Percentiles rank a stretch among this genome's conserved stretches.
phyloP scores from a whole-genome alignment of 2,329 filamentous ascomycete species.

The Stenocarpella maydis region DNA sequence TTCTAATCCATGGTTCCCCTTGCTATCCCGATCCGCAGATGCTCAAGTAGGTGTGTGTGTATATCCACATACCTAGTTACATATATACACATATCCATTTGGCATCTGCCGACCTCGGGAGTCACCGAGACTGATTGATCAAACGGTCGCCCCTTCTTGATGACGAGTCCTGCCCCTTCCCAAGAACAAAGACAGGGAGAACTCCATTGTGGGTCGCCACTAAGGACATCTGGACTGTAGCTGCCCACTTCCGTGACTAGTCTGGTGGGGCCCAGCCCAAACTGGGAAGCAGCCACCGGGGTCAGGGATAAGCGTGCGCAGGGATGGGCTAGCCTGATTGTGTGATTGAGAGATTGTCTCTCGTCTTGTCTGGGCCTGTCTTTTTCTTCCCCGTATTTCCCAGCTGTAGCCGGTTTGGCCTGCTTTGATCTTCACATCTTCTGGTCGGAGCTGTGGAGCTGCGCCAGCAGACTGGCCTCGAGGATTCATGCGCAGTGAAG shows the following conservation, averaged over 20 bases:
- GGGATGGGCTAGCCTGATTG: not conserved
- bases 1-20: not conserved
- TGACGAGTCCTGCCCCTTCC: not conserved
- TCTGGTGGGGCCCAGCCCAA: not conserved
- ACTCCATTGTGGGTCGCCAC: conserved; percentile 9
- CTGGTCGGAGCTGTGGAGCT: conserved; percentile 1
- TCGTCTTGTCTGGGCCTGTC: not conserved
- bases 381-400: not conserved
- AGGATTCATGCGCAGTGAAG: not conserved
- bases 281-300: not conserved
- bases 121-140: not conserved
- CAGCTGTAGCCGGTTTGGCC: not conserved
- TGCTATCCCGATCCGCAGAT: too few relatives aligned
- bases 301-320: not conserved
- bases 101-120: too few relatives aligned
- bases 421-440: conserved; percentile 13
- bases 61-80: too few relatives aligned
- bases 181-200: not conserved
- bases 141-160: not conserved
- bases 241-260: conserved; percentile 2
- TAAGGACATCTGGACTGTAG: conserved; percentile 15
- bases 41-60: too few relatives aligned
- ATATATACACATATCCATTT: too few relatives aligned
- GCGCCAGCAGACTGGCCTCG: not conserved
- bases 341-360: conserved; percentile 18